Evolutionary conservation across 1,139 yeast genomes (phyloP).

Genomic region (Suhomyces guaymorum): DNA sequence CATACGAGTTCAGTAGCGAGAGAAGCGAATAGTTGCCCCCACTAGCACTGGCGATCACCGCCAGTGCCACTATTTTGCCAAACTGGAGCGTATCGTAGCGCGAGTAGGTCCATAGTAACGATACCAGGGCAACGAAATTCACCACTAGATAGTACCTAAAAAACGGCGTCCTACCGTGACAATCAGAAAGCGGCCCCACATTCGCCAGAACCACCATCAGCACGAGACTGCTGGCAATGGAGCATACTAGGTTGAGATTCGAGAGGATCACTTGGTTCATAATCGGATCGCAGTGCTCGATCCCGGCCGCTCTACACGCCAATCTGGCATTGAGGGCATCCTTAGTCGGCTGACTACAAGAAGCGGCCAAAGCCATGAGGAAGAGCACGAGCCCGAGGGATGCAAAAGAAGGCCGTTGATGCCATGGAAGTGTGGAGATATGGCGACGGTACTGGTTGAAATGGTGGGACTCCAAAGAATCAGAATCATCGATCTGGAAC

Average conservation of each 20-base stretch:
- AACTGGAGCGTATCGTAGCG: slow-evolving; percentile 8
- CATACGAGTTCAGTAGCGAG: slow-evolving; percentile 13
- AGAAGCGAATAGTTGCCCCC: slow-evolving; percentile 12
- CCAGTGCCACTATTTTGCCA: slow-evolving; percentile 5
- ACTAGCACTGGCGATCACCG: slow-evolving; percentile 8
- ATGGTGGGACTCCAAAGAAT: background rate
- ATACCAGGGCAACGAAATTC: slow-evolving; percentile 3
- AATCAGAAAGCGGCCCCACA: slow-evolving; percentile 14
- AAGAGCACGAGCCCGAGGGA: slow-evolving; percentile 8
- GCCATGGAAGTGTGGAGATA: slow-evolving; percentile 4
- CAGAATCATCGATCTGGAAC: slow-evolving; percentile 4
- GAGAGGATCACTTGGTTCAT: slow-evolving; percentile 9
- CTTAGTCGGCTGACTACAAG: slow-evolving; percentile 11
- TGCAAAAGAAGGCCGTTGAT: slow-evolving; percentile 4
- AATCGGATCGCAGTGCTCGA: slow-evolving; percentile 8
- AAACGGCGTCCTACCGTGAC: slow-evolving; percentile 13
- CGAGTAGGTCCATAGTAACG: slow-evolving; percentile 7
- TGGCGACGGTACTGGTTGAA: background rate
- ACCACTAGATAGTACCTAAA: slow-evolving; percentile 7
- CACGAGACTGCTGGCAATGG: slow-evolving; percentile 8
- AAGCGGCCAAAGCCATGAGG: slow-evolving; percentile 10
- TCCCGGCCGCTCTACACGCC: slow-evolving; percentile 4
- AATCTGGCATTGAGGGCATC: slow-evolving; percentile 10
- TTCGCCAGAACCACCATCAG: slow-evolving; percentile 13
- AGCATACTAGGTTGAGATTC: slow-evolving; percentile 8